These are phyloP conservation scores for Boletus rex-veris DNA, from an alignment of 768 basidiomycete species.

Conservation along the genomic window DNA sequence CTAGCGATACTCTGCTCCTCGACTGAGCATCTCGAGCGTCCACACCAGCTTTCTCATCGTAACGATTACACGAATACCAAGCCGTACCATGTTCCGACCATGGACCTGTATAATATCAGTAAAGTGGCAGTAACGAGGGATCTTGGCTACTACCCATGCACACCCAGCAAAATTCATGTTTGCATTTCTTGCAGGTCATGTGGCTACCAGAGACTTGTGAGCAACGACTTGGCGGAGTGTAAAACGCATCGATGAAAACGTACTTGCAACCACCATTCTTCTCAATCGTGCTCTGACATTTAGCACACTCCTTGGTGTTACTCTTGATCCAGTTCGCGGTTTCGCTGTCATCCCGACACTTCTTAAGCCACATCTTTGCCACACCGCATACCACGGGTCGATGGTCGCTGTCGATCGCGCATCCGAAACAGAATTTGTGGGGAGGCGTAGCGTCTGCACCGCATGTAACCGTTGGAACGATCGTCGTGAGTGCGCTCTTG, in stretches of 20 bases:
- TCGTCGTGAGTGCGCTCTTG: constrained; percentile 64
- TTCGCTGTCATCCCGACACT: constrained; percentile 96
- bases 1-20: constrained; percentile 82
- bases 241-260: constrained; percentile 65
- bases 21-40: constrained; percentile 92
- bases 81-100: constrained; percentile 97
- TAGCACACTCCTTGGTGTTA: constrained; percentile 96
- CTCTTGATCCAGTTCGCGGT: constrained; percentile 99
- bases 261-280: constrained; percentile 99
- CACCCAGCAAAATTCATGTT: constrained; percentile 98
- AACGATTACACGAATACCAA: constrained; percentile 98
- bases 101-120: constrained; percentile 55
- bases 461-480: constrained; percentile 90
- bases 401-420: constrained; percentile 83
- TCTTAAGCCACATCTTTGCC: constrained; percentile 92
- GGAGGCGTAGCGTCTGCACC: constrained; percentile 54
- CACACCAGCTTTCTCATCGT: constrained; percentile 85
- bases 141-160: constrained; percentile 75
- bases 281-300: constrained; percentile 98
- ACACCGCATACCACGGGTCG: constrained; percentile 87
- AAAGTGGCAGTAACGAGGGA: constrained; percentile 10
- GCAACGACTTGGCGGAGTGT: constrained; percentile 42
- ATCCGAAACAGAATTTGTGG: constrained; percentile 95
- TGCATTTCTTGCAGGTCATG: constrained; percentile 99
- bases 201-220: constrained; percentile 55